A percentile compares a stretch with the other conserved stretches of the same genome.
Evolutionary conservation across 768 basidiomycete genomes (phyloP).

Genomic region (Strobilomyces confusus): DNA sequence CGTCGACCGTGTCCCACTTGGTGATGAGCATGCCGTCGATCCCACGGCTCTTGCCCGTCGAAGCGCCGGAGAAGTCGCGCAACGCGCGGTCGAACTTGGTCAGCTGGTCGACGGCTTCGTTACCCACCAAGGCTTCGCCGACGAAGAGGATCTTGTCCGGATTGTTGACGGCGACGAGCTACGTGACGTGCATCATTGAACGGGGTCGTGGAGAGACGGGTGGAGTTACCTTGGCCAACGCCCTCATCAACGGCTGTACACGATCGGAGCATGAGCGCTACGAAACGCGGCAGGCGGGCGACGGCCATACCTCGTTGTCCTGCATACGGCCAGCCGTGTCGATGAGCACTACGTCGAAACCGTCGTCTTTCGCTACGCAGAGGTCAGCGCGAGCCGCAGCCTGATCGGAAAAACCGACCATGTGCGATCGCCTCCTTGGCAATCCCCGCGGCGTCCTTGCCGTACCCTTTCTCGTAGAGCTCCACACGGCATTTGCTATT

Average conservation of each 20-base stretch:
- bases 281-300: background rate
- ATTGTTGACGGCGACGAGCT: constrained; percentile 90
- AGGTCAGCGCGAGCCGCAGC: constrained; percentile 2
- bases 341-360: constrained; percentile 95
- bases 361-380: constrained; percentile 71
- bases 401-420: constrained; percentile 46
- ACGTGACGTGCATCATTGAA: background rate
- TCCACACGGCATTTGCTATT: constrained; percentile 80
- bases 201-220: background rate
- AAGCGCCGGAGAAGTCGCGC: constrained; percentile 82
- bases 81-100: constrained; percentile 95
- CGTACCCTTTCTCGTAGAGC: constrained; percentile 94
- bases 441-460: constrained; percentile 98
- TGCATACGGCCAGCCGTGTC: constrained; percentile 99
- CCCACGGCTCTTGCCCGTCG: constrained; percentile 69
- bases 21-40: constrained; percentile 99
- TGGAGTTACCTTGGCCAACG: constrained; percentile 79
- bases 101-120: constrained; percentile 97
- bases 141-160: constrained; percentile 99
- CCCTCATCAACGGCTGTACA: constrained; percentile 87
- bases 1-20: constrained; percentile 98
- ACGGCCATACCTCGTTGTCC: constrained; percentile 80
- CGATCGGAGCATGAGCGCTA: constrained; percentile 3
- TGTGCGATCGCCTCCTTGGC: constrained; percentile 92
- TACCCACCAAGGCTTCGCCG: constrained; percentile 96